Evolutionary conservation across 192 early-diverging fungal genomes (phyloP).

Genomic region (Backusella westeae): DNA sequence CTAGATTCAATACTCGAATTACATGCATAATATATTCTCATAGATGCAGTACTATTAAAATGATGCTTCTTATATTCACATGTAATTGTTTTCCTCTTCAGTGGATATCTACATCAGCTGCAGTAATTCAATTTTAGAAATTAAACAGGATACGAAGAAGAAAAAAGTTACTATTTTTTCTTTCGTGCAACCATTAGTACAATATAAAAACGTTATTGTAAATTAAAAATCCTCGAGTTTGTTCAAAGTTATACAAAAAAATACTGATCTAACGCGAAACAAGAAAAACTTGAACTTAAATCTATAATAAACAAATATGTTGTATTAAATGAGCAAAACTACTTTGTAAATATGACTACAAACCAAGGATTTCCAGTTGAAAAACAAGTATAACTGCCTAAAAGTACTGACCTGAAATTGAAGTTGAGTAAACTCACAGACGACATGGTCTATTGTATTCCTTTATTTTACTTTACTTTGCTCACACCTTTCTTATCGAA

Average conservation of each 20-base stretch:
- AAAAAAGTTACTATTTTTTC: background rate
- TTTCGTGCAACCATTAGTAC: background rate
- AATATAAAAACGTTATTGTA: background rate
- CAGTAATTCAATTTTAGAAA: conserved; percentile 4
- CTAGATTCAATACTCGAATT: background rate
- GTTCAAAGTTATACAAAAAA: background rate
- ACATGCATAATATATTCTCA: background rate
- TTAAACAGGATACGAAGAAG: background rate
- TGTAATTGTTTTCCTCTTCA: background rate
- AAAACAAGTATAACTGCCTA: background rate
- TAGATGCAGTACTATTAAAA: background rate
- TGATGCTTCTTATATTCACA: background rate
- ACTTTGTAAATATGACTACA: background rate
- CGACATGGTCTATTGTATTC: too few relatives aligned
- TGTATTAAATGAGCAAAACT: background rate
- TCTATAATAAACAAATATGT: background rate
- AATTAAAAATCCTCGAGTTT: background rate
- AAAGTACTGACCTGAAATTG: too few relatives aligned
- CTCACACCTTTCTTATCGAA: too few relatives aligned
- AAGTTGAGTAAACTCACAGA: too few relatives aligned
- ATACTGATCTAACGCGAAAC: background rate
- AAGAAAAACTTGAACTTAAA: background rate
- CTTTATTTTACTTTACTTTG: too few relatives aligned
- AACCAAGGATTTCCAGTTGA: background rate
- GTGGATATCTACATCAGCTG: background rate